A percentile compares a stretch with the other conserved stretches of the same genome.
These are phyloP conservation scores for Aspergillus chevalieri DNA, from an alignment of 2,329 filamentous ascomycete species.

Conservation along the genomic window DNA sequence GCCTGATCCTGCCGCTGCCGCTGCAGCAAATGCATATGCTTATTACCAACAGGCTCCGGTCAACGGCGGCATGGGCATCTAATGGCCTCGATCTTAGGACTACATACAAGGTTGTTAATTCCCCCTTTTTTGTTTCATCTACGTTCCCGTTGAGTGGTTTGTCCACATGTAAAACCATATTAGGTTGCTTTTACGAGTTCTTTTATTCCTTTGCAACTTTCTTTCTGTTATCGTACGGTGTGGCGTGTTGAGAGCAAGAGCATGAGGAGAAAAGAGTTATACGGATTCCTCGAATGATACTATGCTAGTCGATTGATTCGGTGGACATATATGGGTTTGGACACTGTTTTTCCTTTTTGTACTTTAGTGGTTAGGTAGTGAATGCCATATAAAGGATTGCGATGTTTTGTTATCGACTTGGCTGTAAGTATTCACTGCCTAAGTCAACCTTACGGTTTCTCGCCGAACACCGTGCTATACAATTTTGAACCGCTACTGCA, in stretches of 20 bases:
- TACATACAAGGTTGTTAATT: constrained; percentile 2
- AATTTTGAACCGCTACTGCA: too few relatives aligned
- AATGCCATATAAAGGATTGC: too few relatives aligned
- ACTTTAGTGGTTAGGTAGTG: constrained; percentile 20
- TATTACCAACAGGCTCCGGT: constrained; percentile 26
- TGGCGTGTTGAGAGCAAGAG: constrained; percentile 7
- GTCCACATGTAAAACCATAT: constrained; percentile 14
- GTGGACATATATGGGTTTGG: constrained; percentile 18
- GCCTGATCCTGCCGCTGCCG: constrained; percentile 8
- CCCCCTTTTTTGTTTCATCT: not conserved
- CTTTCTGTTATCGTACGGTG: constrained; percentile 12
- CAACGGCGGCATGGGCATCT: constrained; percentile 19
- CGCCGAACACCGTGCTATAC: too few relatives aligned
- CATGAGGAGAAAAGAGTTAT: constrained; percentile 1
- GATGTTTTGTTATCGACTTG: too few relatives aligned
- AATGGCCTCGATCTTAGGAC: constrained; percentile 10
- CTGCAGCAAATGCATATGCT: constrained; percentile 20
- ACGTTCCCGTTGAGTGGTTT: constrained; percentile 9
- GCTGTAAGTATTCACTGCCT: too few relatives aligned
- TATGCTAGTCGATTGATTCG: constrained; percentile 13
- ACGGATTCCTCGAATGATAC: constrained; percentile 13
- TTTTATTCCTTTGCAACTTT: constrained; percentile 1
- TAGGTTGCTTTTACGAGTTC: not conserved
- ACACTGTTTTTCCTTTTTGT: constrained; percentile 19
- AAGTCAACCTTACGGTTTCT: too few relatives aligned